Percentiles rank a stretch among this genome's conserved stretches.
Evolutionary conservation across 352 stramenopile species (phyloP).

Genomic region (Saprolegnia diclina): DNA sequence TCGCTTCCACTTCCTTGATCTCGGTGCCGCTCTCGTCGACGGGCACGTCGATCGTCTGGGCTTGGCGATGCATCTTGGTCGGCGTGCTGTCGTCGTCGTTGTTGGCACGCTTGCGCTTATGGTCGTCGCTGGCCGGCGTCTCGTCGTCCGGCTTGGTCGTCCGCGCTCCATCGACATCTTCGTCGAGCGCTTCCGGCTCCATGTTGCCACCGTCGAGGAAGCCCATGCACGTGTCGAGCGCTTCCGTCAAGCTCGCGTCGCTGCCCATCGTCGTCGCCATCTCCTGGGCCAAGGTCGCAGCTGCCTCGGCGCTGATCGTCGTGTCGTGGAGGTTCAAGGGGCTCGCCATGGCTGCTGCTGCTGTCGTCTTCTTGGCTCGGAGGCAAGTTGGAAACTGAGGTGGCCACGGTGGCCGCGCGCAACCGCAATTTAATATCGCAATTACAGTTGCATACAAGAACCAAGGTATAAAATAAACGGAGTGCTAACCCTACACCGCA

Average conservation of each 20-base stretch:
- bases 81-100: neutral
- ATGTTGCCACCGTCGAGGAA: neutral
- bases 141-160: neutral
- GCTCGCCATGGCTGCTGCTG: too few species aligned
- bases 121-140: neutral
- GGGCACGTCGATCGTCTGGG: neutral
- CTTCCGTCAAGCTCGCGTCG: neutral
- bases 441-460: too few species aligned
- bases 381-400: too few species aligned
- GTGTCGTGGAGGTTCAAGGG: neutral
- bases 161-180: too few species aligned
- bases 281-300: slow-evolving; percentile 2
- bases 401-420: too few species aligned
- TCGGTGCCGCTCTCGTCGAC: neutral
- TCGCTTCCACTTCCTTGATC: neutral
- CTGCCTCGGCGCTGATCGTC: neutral
- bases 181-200: too few species aligned
- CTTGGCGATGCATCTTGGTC: neutral
- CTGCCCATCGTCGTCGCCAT: neutral
- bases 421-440: too few species aligned
- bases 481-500: too few species aligned
- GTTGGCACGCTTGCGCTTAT: neutral
- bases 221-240: slow-evolving; percentile 6
- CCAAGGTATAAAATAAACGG: too few species aligned
- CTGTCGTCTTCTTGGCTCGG: too few species aligned